phyloP scores from a whole-genome alignment of 192 early-diverging fungal species.

The Umbelopsis isabellina region DNA sequence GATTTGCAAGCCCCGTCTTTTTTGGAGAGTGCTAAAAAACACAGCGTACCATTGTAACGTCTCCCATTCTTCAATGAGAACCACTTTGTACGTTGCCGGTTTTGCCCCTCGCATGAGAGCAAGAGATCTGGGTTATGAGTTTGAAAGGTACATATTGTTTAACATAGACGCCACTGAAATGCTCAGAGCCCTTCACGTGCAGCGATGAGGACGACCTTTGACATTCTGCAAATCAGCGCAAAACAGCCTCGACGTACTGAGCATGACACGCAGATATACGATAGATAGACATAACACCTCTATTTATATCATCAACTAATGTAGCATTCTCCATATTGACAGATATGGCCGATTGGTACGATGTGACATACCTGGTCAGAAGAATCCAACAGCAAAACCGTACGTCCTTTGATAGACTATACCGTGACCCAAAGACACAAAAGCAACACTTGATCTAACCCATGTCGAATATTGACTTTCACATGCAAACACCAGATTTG shows the following conservation, averaged over 20 bases:
- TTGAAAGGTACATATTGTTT: slow-evolving; percentile 74
- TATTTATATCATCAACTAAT: not conserved
- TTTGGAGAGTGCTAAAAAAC: no score
- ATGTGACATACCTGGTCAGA: slow-evolving; percentile 85
- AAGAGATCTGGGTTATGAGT: slow-evolving; percentile 92
- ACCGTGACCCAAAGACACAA: not conserved
- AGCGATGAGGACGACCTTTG: not conserved
- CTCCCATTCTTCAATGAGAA: slow-evolving; percentile 11
- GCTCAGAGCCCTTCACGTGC: slow-evolving; percentile 4
- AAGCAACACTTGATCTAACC: no score
- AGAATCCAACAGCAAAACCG: slow-evolving; percentile 64
- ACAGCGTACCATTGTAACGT: not conserved
- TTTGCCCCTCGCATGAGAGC: slow-evolving; percentile 80
- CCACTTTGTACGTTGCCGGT: slow-evolving; percentile 84
- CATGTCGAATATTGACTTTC: not conserved
- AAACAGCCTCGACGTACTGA: not conserved
- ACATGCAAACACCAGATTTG: slow-evolving; percentile 64
- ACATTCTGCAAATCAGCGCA: not conserved
- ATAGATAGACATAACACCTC: not conserved
- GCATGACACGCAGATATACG: not conserved
- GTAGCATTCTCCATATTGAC: slow-evolving; percentile 17
- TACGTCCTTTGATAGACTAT: slow-evolving; percentile 54
- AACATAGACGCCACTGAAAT: not conserved
- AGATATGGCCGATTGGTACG: slow-evolving; percentile 86
- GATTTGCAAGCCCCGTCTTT: no score